Conservation (phyloP, 345 rosid genomes). For the Clarkia xantiana region DNA sequence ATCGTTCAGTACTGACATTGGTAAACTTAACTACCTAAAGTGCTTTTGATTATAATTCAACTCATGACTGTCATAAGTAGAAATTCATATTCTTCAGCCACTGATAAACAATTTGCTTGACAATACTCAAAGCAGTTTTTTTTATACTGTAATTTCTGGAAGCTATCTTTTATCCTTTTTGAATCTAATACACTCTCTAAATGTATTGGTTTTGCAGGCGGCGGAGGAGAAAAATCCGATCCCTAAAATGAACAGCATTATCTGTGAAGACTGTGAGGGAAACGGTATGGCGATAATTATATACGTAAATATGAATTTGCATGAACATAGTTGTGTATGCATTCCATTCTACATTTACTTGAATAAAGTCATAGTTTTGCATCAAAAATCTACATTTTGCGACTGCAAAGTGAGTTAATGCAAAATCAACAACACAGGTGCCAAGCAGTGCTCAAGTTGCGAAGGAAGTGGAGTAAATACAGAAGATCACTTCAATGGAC, state of each 20-base stretch:
- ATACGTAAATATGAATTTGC: neutral
- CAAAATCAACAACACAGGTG: slow-evolving; percentile 26
- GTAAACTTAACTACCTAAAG: too few species aligned
- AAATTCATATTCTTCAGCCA: too few species aligned
- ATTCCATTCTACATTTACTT: neutral
- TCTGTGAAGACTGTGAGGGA: slow-evolving; percentile 70
- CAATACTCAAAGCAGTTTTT: too few species aligned
- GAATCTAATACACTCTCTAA: too few species aligned
- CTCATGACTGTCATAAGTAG: too few species aligned
- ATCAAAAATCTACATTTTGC: neutral
- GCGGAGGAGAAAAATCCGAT: slow-evolving; percentile 15
- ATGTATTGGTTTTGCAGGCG: slow-evolving; percentile 33
- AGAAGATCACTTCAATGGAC: slow-evolving; percentile 86
- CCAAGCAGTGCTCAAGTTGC: slow-evolving; percentile 50
- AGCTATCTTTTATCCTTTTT: neutral
- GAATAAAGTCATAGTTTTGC: neutral
- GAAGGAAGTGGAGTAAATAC: slow-evolving; percentile 76
- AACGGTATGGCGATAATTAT: slow-evolving; percentile 28
- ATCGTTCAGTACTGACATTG: too few species aligned
- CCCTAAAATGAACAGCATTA: slow-evolving; percentile 40
- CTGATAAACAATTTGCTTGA: too few species aligned
- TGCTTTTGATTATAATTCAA: too few species aligned
- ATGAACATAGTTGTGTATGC: neutral
- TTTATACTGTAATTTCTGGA: neutral
- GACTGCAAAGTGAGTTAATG: neutral